Conservation (phyloP, 176 grass and related monocot genomes). For the Aegilops tauschii region DNA sequence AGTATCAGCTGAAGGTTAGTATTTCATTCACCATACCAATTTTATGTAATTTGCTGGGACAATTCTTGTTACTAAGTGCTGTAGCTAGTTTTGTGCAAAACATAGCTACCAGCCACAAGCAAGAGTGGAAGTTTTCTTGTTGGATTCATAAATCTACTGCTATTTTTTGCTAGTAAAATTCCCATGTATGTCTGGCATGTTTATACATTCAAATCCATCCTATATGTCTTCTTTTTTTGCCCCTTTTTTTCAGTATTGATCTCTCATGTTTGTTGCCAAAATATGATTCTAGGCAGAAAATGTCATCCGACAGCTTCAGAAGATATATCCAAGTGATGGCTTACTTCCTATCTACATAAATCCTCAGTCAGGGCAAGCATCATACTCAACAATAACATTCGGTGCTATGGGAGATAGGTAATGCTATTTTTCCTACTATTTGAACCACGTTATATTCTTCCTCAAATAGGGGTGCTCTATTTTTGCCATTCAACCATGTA, state of each 20-base stretch:
- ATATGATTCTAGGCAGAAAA: constrained; percentile 76
- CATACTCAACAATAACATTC: constrained; percentile 96
- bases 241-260: constrained; percentile 7
- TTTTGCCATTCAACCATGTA: constrained; percentile 1
- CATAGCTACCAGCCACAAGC: neutral
- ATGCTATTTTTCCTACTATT: constrained; percentile 32
- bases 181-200: neutral
- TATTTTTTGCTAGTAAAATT: neutral
- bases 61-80: neutral
- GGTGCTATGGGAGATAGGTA: constrained; percentile 99
- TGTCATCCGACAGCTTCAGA: constrained; percentile 85
- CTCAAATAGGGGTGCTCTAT: neutral
- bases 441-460: constrained; percentile 12
- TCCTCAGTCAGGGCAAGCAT: constrained; percentile 83
- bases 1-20: constrained; percentile 89
- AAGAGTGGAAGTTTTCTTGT: neutral
- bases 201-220: constrained; percentile 1
- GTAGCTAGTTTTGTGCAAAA: constrained; percentile 7
- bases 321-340: constrained; percentile 92
- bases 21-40: constrained; percentile 3
- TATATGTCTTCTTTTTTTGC: neutral
- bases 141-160: neutral
- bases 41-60: constrained; percentile 29
- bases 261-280: constrained; percentile 19
- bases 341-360: constrained; percentile 98